Percentiles rank a stretch among this genome's conserved stretches.
phyloP scores from a whole-genome alignment of 352 stramenopile species.

The Pythium apleroticum region DNA sequence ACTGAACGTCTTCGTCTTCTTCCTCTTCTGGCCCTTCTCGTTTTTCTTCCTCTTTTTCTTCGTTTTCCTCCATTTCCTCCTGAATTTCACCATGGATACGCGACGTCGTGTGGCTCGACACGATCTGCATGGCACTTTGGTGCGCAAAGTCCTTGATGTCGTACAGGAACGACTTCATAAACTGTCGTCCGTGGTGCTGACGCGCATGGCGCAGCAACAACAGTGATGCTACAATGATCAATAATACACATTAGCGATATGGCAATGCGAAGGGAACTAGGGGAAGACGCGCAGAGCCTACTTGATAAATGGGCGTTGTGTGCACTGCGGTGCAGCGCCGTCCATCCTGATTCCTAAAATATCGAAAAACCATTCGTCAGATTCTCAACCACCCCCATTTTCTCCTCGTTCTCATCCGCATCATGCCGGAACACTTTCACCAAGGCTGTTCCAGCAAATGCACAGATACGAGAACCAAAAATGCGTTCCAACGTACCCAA shows the following conservation, averaged over 20 bases:
- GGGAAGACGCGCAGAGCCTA: no score
- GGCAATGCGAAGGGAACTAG: constrained; percentile 6
- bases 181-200: constrained; percentile 44
- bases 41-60: constrained; percentile 8
- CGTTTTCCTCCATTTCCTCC: constrained; percentile 11
- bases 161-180: constrained; percentile 53
- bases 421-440: not conserved
- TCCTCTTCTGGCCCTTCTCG: constrained; percentile 3
- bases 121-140: constrained; percentile 66
- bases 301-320: constrained; percentile 69
- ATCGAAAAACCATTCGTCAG: constrained; percentile 4
- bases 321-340: constrained; percentile 69
- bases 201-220: constrained; percentile 66
- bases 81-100: constrained; percentile 15
- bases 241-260: constrained; percentile 9
- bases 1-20: constrained; percentile 3
- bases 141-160: constrained; percentile 49
- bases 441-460: not conserved
- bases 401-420: not conserved
- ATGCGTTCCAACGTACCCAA: constrained; percentile 40
- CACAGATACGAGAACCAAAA: not conserved
- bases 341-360: constrained; percentile 79
- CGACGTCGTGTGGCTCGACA: constrained; percentile 28
- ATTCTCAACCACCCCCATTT: not conserved
- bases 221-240: constrained; percentile 48